Evolutionary conservation across 1,284 basidiomycete species (phyloP), one percentile per base, ranked within the genome.

Genomic region (Mrakiaceae sp.): DNA sequence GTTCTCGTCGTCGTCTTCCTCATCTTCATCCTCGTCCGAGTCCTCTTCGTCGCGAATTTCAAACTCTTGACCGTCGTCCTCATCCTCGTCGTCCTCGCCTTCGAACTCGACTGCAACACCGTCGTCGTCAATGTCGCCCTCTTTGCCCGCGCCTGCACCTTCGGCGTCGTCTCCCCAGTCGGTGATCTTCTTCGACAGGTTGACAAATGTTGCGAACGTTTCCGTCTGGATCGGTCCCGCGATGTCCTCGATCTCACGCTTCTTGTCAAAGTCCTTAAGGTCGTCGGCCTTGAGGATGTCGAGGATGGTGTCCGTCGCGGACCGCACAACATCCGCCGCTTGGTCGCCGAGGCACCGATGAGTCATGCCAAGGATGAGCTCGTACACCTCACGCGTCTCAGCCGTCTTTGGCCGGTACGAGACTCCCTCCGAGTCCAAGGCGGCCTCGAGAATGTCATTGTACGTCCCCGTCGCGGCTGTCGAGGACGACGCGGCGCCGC

Each of bases 241-340:
- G 59, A 98, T 82, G 11, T 85, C 84, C 76, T 97, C 88, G 44
- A 95, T 84, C 72, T 97, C 93, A 77, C 86, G 90, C 78, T 97
- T 96, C 82, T 95, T 95, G 81, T 98, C 96, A 72, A 97, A 91
- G 75, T 98, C 95, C 78, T 94, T 96, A 78, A 94, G 75, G 67
- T 82, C 79, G 69, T 96, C 92, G 72, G 86, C 88, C 78, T 98
- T 98, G 71, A 98, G 82, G 4, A 84, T 83, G 77, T 96, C 92
- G 60, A 99, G 79, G 0, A 94, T 87, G 0, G 84, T 84, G 76
- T 98, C 95, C 14, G 96, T 87, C 4, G 96, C 96, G 68, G 88
- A 92, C 40, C 95, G 87, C 60, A 99, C 86, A 70, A 98, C 87
- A 69, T 98, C 95, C 73, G 93, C 90, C 0, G 93, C 90, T 74